These are phyloP conservation scores for Aspergillus affinis DNA, from an alignment of 495 filamentous ascomycete species.

Conservation along the genomic window DNA sequence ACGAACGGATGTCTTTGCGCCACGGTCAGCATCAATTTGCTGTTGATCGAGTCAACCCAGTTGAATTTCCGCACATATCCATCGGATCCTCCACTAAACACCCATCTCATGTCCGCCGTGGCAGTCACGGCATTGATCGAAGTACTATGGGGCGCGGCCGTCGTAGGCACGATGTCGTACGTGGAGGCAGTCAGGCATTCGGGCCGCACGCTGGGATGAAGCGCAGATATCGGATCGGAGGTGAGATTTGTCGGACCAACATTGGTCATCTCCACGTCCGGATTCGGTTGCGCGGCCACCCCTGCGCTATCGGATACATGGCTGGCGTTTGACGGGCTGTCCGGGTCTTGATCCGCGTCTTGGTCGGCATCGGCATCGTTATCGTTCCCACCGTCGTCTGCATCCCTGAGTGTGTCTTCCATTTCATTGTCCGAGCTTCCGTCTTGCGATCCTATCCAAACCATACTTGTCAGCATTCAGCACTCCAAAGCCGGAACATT, in stretches of 20 bases:
- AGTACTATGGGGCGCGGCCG: constrained; percentile 91
- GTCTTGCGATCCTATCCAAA: constrained; percentile 52
- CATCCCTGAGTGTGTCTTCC: constrained; percentile 67
- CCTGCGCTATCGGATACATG: constrained; percentile 45
- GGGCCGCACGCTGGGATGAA: constrained; percentile 67
- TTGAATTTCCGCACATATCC: constrained; percentile 96
- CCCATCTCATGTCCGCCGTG: constrained; percentile 93
- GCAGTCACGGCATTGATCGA: constrained; percentile 91
- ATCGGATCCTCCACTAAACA: constrained; percentile 90
- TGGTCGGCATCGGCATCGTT: constrained; percentile 62
- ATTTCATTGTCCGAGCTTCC: constrained; percentile 71
- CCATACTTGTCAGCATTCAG: not conserved
- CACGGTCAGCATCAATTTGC: constrained; percentile 89
- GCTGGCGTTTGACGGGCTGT: constrained; percentile 48
- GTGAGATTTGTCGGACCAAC: constrained; percentile 33
- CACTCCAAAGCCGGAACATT: not conserved
- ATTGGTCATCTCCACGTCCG: constrained; percentile 36
- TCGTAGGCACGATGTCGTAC: constrained; percentile 97
- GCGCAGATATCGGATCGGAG: constrained; percentile 35
- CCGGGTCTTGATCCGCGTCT: constrained; percentile 60
- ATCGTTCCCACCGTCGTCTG: constrained; percentile 57
- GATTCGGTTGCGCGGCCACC: constrained; percentile 40
- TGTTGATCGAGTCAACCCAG: constrained; percentile 92
- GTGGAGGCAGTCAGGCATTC: constrained; percentile 79
- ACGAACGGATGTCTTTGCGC: constrained; percentile 97